Percentiles rank a stretch among this genome's conserved stretches.
These are phyloP conservation scores for Mucor irregularis DNA, from an alignment of 371 early-diverging fungal species.

Conservation along the genomic window DNA sequence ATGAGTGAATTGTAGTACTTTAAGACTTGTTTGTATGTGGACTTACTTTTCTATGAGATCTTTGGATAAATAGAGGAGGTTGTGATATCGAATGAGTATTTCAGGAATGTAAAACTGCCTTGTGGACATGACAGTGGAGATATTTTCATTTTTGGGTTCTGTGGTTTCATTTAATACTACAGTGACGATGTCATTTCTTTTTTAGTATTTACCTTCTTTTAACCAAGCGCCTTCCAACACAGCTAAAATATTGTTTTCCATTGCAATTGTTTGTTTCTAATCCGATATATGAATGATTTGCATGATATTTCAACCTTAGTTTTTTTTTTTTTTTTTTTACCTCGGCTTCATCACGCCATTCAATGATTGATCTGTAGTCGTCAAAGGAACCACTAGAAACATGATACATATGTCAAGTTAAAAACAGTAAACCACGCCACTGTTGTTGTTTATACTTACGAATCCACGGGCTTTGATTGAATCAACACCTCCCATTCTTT, in stretches of 20 bases:
- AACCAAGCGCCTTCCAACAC: constrained; percentile 17
- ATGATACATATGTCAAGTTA: background rate
- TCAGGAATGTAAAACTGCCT: constrained; percentile 13
- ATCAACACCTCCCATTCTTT: constrained; percentile 1
- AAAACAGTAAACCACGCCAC: background rate
- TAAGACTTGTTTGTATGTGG: background rate
- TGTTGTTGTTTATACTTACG: background rate
- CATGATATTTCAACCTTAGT: background rate
- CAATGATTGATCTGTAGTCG: background rate
- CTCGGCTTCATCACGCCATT: constrained; percentile 6
- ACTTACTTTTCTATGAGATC: constrained; percentile 7
- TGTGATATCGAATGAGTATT: constrained; percentile 15
- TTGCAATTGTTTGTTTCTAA: background rate
- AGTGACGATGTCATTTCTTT: no score
- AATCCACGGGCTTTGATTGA: background rate
- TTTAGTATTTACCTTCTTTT: constrained; percentile 7
- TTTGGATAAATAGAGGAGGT: constrained; percentile 1
- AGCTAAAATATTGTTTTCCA: background rate
- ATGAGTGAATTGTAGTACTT: background rate
- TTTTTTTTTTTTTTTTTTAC: no score
- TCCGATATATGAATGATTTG: background rate
- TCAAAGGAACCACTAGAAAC: constrained; percentile 11
- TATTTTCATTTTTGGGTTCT: background rate
- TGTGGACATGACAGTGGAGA: background rate
- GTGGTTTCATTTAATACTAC: background rate